Conservation (phyloP, 495 filamentous ascomycete genomes). For the Tuber calosporum region DNA sequence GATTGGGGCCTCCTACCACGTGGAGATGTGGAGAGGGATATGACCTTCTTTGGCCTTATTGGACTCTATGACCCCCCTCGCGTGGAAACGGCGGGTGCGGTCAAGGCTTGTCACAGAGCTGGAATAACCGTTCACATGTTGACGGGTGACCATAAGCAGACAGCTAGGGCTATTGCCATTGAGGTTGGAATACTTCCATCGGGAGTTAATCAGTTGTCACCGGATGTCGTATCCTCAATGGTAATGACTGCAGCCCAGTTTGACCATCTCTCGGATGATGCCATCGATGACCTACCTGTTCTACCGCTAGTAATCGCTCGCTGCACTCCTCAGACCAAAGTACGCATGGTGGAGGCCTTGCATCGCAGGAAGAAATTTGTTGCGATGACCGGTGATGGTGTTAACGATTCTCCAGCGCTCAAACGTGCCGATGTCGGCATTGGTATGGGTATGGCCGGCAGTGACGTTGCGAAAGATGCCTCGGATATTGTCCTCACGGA, state of each 20-base stretch:
- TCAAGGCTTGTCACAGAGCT: slow-evolving; percentile 55
- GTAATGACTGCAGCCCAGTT: slow-evolving; percentile 61
- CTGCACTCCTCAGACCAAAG: slow-evolving; percentile 62
- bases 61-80: slow-evolving; percentile 57
- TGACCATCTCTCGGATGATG: slow-evolving; percentile 53
- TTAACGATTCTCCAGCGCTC: slow-evolving; percentile 71
- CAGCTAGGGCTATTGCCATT: slow-evolving; percentile 58
- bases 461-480: slow-evolving; percentile 69
- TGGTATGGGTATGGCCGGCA: slow-evolving; percentile 67
- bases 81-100: slow-evolving; percentile 49
- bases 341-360: slow-evolving; percentile 63
- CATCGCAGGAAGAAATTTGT: slow-evolving; percentile 59
- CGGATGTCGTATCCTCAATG: slow-evolving; percentile 55
- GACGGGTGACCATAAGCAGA: slow-evolving; percentile 61
- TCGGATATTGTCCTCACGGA: slow-evolving; percentile 71
- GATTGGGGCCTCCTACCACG: slow-evolving; percentile 49
- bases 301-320: slow-evolving; percentile 64
- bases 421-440: slow-evolving; percentile 70
- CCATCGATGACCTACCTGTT: slow-evolving; percentile 56
- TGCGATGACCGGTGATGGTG: slow-evolving; percentile 71
- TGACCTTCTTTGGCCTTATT: slow-evolving; percentile 54
- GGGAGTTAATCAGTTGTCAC: slow-evolving; percentile 49
- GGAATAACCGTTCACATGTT: slow-evolving; percentile 74
- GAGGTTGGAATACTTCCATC: slow-evolving; percentile 62
- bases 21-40: slow-evolving; percentile 50